These are phyloP conservation scores for Coemansia javaensis DNA, from an alignment of 192 early-diverging fungal species.

Conservation along the genomic window DNA sequence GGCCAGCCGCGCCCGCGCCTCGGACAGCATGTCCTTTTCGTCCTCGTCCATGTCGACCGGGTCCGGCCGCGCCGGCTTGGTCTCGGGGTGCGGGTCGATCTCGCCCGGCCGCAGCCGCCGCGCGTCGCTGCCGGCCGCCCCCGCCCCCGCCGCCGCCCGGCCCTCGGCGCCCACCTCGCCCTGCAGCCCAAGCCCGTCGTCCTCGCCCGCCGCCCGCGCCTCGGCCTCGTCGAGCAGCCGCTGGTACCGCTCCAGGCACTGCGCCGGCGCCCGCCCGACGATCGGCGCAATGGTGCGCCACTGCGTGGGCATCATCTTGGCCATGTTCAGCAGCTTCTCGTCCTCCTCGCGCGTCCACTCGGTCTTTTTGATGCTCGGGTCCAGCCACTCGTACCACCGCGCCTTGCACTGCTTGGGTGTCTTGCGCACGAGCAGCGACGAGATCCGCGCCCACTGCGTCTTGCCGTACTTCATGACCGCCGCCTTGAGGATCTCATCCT, in stretches of 20 bases:
- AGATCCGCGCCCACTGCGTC: slow-evolving; percentile 98
- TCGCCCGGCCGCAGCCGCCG: slow-evolving; percentile 88
- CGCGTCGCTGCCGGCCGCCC: no score
- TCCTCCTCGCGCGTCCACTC: slow-evolving; percentile 99
- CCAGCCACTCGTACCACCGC: slow-evolving; percentile 98
- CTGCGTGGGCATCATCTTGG: slow-evolving; percentile 98
- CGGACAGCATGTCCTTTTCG: slow-evolving; percentile 99
- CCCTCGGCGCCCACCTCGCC: slow-evolving; percentile 55
- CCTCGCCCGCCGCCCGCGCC: slow-evolving; percentile 62
- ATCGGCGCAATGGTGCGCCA: slow-evolving; percentile 99
- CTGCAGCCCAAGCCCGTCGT: slow-evolving; percentile 53
- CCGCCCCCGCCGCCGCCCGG: slow-evolving; percentile 5
- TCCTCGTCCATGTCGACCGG: slow-evolving; percentile 99
- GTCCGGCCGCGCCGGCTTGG: slow-evolving; percentile 94
- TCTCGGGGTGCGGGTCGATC: slow-evolving; percentile 96
- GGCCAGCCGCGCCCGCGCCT: slow-evolving; percentile 95
- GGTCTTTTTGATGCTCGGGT: slow-evolving; percentile 98
- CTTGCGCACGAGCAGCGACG: slow-evolving; percentile 89
- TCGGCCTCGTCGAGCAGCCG: slow-evolving; percentile 95
- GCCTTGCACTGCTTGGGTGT: slow-evolving; percentile 99
- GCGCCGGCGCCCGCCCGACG: slow-evolving; percentile 91
- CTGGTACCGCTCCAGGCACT: slow-evolving; percentile 96
- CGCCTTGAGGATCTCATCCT: slow-evolving; percentile 97
- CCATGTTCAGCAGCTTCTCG: slow-evolving; percentile 93
- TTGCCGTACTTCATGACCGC: slow-evolving; percentile 99